These are phyloP conservation scores for Entomortierella lignicola DNA, from an alignment of 192 early-diverging fungal genomes.

Conservation along the genomic window DNA sequence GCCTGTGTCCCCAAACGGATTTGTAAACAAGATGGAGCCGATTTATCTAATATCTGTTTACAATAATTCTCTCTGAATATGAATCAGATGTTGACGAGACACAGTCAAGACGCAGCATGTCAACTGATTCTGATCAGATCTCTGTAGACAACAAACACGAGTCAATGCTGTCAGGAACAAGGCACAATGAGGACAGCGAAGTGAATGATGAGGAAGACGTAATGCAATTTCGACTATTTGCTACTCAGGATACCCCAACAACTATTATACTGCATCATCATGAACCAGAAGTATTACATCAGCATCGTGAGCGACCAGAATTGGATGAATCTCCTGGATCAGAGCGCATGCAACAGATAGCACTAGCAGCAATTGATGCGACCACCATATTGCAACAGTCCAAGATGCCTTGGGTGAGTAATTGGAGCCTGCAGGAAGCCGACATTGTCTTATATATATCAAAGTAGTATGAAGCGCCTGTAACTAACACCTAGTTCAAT, in stretches of 20 bases:
- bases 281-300: slow-evolving; percentile 7
- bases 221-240: slow-evolving; percentile 47
- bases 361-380: slow-evolving; percentile 29
- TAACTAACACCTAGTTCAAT: not conserved
- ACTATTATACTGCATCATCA: slow-evolving; percentile 1
- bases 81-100: not conserved
- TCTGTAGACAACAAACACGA: not conserved
- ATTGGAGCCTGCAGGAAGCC: no score
- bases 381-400: slow-evolving; percentile 19
- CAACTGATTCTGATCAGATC: not conserved
- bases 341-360: slow-evolving; percentile 31
- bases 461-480: no score
- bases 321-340: slow-evolving; percentile 38
- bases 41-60: no score
- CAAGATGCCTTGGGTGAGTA: slow-evolving; percentile 36
- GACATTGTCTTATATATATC: not conserved
- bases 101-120: not conserved
- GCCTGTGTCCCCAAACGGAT: no score
- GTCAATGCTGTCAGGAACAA: not conserved
- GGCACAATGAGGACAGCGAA: not conserved
- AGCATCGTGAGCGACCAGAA: slow-evolving; percentile 18
- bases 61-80: not conserved
- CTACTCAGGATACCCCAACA: slow-evolving; percentile 43
- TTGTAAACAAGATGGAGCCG: no score
- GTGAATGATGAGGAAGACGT: slow-evolving; percentile 11